Evolutionary conservation across 2,329 filamentous ascomycete genomes (phyloP).

Genomic region (Hymenoscyphus fraxineus): DNA sequence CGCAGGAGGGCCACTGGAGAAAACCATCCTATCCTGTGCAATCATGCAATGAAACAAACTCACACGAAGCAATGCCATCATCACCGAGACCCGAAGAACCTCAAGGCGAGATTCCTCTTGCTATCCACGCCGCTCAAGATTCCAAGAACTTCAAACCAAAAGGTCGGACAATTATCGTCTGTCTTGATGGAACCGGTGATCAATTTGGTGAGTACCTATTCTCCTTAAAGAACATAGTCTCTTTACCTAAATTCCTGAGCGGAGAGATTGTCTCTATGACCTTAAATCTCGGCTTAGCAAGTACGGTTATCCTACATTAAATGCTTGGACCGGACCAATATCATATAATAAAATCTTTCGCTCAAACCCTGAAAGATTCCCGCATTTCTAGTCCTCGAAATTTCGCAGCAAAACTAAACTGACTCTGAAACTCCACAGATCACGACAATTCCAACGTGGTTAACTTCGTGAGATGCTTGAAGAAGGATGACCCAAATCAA

Average conservation of each 20-base stretch:
- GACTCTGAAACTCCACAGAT: conserved; percentile 16
- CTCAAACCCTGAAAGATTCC: no score
- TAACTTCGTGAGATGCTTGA: conserved; percentile 41
- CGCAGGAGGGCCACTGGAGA: conserved; percentile 15
- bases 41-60: conserved; percentile 14
- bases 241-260: no score
- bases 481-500: conserved; percentile 40
- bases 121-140: conserved; percentile 21
- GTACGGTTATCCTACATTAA: no score
- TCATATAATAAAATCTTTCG: no score
- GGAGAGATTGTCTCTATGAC: no score
- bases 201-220: conserved; percentile 34
- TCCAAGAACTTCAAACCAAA: conserved; percentile 8
- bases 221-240: no score
- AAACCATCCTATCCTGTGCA: conserved; percentile 21
- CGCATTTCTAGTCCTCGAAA: no score
- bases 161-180: conserved; percentile 36
- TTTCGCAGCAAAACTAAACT: no score
- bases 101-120: conserved; percentile 11
- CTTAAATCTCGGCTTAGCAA: no score
- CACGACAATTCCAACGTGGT: conserved; percentile 43
- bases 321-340: no score
- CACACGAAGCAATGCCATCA: conserved; percentile 10
- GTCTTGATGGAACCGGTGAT: conserved; percentile 44
- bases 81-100: conserved; percentile 10